A percentile compares a stretch with the other conserved stretches of the same genome.
These are phyloP conservation scores for Juncus effusus DNA, from an alignment of 176 grass and related monocot genomes.

Conservation along the genomic window DNA sequence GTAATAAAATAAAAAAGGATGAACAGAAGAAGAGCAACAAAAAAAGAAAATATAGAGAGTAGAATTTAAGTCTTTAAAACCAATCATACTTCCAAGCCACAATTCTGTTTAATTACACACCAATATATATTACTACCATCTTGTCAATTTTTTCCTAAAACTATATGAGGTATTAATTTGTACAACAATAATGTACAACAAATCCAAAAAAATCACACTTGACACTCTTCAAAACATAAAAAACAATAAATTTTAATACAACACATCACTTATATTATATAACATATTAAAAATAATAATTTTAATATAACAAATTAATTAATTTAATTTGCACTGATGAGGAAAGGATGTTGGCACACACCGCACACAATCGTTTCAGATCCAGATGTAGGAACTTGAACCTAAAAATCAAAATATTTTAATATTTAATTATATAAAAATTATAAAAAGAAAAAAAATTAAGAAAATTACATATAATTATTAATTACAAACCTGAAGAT, in stretches of 20 bases:
- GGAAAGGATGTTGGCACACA: constrained; percentile 93
- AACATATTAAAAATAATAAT: no score
- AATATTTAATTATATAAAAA: constrained; percentile 21
- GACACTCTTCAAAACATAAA: constrained; percentile 1
- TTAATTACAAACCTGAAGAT: constrained; percentile 69
- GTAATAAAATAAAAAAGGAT: no score
- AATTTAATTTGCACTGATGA: constrained; percentile 72
- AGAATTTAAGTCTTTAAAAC: no score
- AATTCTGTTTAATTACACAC: no score
- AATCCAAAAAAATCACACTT: constrained; percentile 1
- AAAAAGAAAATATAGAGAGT: no score
- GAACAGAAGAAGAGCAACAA: no score
- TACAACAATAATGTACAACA: neutral
- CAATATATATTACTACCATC: no score
- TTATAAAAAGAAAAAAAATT: neutral
- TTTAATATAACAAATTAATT: no score
- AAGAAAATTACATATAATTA: neutral
- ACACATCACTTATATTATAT: constrained; percentile 23
- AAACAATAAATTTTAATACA: no score
- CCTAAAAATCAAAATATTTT: constrained; percentile 40
- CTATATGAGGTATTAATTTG: no score
- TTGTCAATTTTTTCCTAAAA: no score
- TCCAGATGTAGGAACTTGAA: constrained; percentile 78
- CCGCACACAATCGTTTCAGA: constrained; percentile 97
- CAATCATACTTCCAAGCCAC: no score